These are phyloP conservation scores for Cercospora janseana DNA, from an alignment of 2,329 filamentous ascomycete species.

Conservation along the genomic window DNA sequence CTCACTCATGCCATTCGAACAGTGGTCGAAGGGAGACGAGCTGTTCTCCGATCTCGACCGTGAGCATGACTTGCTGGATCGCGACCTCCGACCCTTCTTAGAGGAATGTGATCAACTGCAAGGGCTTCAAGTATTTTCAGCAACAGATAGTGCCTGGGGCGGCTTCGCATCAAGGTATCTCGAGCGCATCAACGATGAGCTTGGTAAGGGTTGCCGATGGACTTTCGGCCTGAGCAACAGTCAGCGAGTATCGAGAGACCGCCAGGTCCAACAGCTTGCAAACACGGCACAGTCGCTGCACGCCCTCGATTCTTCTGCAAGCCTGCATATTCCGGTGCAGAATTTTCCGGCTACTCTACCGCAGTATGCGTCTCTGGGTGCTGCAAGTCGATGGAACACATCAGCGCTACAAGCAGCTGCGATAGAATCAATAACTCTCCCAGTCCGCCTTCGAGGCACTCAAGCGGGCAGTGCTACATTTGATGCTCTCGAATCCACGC, in stretches of 20 bases:
- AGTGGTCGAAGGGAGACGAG: constrained; percentile 69
- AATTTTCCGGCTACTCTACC: constrained; percentile 59
- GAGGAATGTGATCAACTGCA: constrained; percentile 95
- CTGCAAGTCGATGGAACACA: constrained; percentile 71
- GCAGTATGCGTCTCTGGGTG: constrained; percentile 58
- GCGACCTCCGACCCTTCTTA: constrained; percentile 82
- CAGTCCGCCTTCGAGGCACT: constrained; percentile 63
- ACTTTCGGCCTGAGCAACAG: constrained; percentile 77
- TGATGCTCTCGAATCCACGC: constrained; percentile 60
- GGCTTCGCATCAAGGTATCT: constrained; percentile 47
- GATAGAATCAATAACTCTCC: constrained; percentile 75
- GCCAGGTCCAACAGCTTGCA: constrained; percentile 62
- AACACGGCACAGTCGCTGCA: constrained; percentile 73
- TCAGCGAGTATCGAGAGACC: constrained; percentile 49
- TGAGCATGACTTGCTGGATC: constrained; percentile 82
- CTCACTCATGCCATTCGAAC: constrained; percentile 75
- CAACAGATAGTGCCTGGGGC: constrained; percentile 54
- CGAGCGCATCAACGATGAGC: constrained; percentile 79
- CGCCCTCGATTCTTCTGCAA: constrained; percentile 67
- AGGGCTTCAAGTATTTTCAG: constrained; percentile 66
- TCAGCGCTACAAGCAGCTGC: constrained; percentile 73
- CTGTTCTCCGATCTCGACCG: constrained; percentile 57
- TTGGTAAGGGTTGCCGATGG: constrained; percentile 83
- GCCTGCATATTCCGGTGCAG: constrained; percentile 73
- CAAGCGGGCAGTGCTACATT: constrained; percentile 52